Conservation (phyloP, 306 rosid genomes). For the Gastrolobium bilobum region DNA sequence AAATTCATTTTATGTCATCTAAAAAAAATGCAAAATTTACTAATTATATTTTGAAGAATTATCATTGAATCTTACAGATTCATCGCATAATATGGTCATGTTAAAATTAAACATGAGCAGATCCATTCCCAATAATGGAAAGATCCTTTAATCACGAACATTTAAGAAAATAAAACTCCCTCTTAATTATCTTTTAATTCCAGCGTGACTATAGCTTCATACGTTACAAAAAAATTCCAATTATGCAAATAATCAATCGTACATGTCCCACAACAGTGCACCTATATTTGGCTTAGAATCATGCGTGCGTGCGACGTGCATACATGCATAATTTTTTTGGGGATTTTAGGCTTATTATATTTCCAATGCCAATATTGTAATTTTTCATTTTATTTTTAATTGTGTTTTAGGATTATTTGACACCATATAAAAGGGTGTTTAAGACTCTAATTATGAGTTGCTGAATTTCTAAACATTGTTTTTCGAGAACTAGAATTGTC, state of each 20-base stretch:
- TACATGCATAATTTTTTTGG: too few species aligned
- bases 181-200: neutral
- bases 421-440: too few species aligned
- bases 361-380: too few species aligned
- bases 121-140: neutral
- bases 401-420: too few species aligned
- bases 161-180: neutral
- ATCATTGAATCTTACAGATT: too few species aligned
- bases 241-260: conserved; percentile 16
- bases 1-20: neutral
- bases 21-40: neutral
- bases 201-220: neutral
- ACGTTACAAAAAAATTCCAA: neutral
- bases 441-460: too few species aligned
- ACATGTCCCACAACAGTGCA: neutral
- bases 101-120: neutral
- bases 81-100: neutral
- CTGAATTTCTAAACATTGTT: too few species aligned
- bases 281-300: too few species aligned
- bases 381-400: too few species aligned
- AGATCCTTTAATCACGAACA: conserved; percentile 15
- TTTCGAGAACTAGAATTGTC: too few species aligned
- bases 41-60: neutral
- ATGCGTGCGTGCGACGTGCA: too few species aligned
- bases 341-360: too few species aligned